Conservation (phyloP, 768 basidiomycete species). For the Tulasnella sp. region DNA sequence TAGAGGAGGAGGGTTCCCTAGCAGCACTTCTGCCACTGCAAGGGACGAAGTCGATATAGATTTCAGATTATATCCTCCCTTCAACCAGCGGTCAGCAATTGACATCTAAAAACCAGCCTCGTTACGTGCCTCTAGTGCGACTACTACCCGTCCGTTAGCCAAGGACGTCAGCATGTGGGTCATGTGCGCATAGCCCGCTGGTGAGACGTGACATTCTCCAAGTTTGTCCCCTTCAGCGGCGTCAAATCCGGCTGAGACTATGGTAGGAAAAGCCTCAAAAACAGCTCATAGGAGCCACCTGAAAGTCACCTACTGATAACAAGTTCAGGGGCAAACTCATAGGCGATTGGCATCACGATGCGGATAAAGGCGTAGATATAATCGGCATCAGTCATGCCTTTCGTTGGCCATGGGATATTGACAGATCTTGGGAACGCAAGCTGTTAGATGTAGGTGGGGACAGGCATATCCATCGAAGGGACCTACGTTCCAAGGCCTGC, state of each 20-base stretch:
- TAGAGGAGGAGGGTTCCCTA: constrained; percentile 76
- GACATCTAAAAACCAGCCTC: not conserved
- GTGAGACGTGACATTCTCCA: constrained; percentile 83
- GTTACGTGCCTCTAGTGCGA: constrained; percentile 72
- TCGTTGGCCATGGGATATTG: constrained; percentile 88
- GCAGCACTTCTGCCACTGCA: constrained; percentile 76
- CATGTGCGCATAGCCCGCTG: constrained; percentile 95
- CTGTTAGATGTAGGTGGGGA: not conserved
- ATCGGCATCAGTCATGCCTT: constrained; percentile 87
- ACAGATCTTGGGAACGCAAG: constrained; percentile 51
- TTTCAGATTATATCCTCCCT: constrained; percentile 94
- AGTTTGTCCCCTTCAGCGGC: constrained; percentile 88
- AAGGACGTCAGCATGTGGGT: constrained; percentile 90
- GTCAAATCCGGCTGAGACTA: constrained; percentile 97
- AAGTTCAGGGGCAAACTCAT: constrained; percentile 92
- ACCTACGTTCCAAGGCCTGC: constrained; percentile 76
- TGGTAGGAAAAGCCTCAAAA: not conserved
- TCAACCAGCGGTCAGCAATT: not conserved
- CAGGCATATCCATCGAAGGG: not conserved
- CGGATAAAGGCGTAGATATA: constrained; percentile 95
- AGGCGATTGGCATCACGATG: constrained; percentile 91
- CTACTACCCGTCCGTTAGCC: constrained; percentile 79
- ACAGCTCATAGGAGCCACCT: not conserved
- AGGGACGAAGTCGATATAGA: constrained; percentile 80
- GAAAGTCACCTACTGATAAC: constrained; percentile 66